Evolutionary conservation across 2,329 filamentous ascomycete species (phyloP).

Genomic region (Truncatella angustata): DNA sequence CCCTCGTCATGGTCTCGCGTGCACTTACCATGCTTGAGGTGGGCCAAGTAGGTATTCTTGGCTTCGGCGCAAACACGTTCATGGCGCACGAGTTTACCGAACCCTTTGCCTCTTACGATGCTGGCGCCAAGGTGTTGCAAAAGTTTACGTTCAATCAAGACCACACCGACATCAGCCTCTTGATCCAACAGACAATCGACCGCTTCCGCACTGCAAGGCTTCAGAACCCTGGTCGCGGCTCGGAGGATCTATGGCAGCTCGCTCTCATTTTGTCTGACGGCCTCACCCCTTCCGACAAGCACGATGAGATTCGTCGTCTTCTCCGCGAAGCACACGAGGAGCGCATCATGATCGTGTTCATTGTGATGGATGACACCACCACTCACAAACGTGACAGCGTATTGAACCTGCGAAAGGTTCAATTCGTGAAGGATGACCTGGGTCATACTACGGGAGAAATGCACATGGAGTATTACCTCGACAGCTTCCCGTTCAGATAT

Average conservation of each 20-base stretch:
- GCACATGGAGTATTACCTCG: constrained; percentile 86
- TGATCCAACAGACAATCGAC: constrained; percentile 76
- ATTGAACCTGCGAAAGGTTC: constrained; percentile 82
- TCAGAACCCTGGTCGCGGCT: constrained; percentile 48
- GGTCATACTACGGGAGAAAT: constrained; percentile 59
- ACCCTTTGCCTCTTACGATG: constrained; percentile 73
- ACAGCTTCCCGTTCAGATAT: constrained; percentile 95
- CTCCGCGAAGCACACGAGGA: constrained; percentile 88
- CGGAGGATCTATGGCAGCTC: constrained; percentile 87
- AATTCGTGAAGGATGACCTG: constrained; percentile 67
- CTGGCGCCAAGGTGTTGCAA: constrained; percentile 80
- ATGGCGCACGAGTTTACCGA: constrained; percentile 83
- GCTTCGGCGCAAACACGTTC: constrained; percentile 81
- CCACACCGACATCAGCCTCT: constrained; percentile 77
- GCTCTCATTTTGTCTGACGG: constrained; percentile 92
- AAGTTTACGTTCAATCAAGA: constrained; percentile 83
- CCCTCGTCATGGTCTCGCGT: constrained; percentile 85
- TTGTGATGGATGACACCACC: constrained; percentile 77
- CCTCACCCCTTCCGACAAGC: constrained; percentile 77
- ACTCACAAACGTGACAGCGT: constrained; percentile 60
- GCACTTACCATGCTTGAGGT: constrained; percentile 90
- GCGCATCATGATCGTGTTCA: constrained; percentile 96
- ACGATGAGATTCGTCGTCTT: constrained; percentile 77
- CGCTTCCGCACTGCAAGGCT: constrained; percentile 76
- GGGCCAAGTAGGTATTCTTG: constrained; percentile 86